Evolutionary conservation across 2,329 filamentous ascomycete genomes (phyloP), one percentile per base, ranked within the genome.

Genomic region (Paecilomyces sp.): DNA sequence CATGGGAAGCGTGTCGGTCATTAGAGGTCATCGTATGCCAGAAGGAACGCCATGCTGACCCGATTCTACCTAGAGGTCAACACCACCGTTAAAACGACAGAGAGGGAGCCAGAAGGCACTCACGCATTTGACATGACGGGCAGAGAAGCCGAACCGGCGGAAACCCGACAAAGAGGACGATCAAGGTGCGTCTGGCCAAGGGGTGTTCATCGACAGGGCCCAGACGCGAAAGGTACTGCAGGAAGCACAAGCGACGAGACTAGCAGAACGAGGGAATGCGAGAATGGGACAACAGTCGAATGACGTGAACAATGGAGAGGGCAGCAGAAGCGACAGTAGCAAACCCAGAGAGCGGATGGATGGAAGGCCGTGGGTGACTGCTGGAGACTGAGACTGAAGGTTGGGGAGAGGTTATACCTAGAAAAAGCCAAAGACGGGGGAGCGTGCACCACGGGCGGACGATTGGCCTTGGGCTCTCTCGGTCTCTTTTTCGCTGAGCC

Each of bases 21-120:
- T 87, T 83, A 64, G 85, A 88, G 73, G 85, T 89, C 83, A 89
- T 94, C 67, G 89, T 86, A 82, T 97, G 94, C 94, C 94, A 99
- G 80, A 99, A 93, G 63, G 89, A 90, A 77, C 89, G 89, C 77
- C 94, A 89, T 77, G 88, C 86, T 68, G 83, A 83, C 68, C 85
- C 83, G 71, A 93, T 76, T 70, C 88, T 88, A 66, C 51, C 58
- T 58, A 33, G 57, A 28, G 55, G 62, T 57, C 63, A 61, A 54
- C 22, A 34, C 53, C 22, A 8, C n/a, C 9, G 47, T 8, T 13
- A 4, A 30, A 22, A 22, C 4, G 54, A 55, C 30, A 33, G 47
- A 15, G 9, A n/a, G 24, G 28, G 24, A 12, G 31, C 22, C 13
- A 53, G 51, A 28, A 11, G 50, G 31, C 51, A 60, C 59, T 53